Conservation (phyloP, 177 flowering plant genomes). For the Vitis hybrid region DNA sequence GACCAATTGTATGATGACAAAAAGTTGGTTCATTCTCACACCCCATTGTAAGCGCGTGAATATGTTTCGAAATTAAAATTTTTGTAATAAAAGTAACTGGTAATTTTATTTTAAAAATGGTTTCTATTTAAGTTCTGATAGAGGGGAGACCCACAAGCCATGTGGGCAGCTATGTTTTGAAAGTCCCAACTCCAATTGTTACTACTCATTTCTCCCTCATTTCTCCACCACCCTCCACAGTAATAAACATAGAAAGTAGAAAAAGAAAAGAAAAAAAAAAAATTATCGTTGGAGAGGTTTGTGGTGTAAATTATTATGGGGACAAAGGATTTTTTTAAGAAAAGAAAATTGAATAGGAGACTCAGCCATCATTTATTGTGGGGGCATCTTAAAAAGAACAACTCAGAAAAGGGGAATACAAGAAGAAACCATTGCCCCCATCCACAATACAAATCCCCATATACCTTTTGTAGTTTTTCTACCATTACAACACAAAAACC, state of each 20-base stretch:
- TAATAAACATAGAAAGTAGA: slow-evolving; percentile 6
- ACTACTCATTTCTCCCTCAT: slow-evolving; percentile 3
- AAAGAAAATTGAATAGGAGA: slow-evolving; percentile 7
- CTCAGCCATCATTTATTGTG: slow-evolving; percentile 19
- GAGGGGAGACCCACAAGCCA: slow-evolving; percentile 12
- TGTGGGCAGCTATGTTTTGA: slow-evolving; percentile 5
- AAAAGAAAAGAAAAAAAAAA: slow-evolving; percentile 6
- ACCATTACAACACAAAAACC: slow-evolving; percentile 2
- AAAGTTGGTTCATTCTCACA: too few species aligned
- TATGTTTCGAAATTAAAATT: too few species aligned
- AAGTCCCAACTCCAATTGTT: too few species aligned
- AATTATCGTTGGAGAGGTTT: background rate
- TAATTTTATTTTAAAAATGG: too few species aligned
- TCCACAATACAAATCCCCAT: slow-evolving; percentile 19
- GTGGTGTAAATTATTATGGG: background rate
- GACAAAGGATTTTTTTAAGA: background rate
- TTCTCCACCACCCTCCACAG: background rate
- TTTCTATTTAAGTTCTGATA: too few species aligned
- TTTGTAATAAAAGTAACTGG: too few species aligned
- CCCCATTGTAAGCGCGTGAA: too few species aligned
- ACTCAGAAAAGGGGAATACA: slow-evolving; percentile 1
- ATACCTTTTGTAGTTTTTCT: slow-evolving; percentile 14
- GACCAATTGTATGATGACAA: too few species aligned
- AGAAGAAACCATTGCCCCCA: slow-evolving; percentile 8
- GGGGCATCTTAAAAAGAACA: slow-evolving; percentile 16